A percentile compares a stretch with the other conserved stretches of the same genome.
Conservation (phyloP, 2,329 filamentous ascomycete genomes). For the Hypoxylon sp. region DNA sequence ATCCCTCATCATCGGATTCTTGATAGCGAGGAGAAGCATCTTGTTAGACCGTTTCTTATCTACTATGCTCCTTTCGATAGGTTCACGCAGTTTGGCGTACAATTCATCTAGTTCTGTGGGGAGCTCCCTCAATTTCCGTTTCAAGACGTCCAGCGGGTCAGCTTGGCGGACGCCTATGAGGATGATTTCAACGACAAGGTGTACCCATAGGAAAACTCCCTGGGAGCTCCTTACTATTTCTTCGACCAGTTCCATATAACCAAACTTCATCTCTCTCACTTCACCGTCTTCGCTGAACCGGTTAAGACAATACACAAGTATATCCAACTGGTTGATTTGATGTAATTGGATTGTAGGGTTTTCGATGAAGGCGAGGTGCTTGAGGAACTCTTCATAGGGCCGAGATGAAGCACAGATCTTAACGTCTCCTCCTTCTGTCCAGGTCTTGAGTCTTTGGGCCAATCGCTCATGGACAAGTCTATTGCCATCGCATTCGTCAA, state of each 20-base stretch:
- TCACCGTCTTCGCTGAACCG: background rate
- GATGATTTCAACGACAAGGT: background rate
- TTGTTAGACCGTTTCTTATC: background rate
- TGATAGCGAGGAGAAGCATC: background rate
- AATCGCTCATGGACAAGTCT: background rate
- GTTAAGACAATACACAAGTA: background rate
- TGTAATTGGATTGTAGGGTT: background rate
- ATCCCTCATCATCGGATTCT: too few species aligned
- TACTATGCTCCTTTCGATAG: background rate
- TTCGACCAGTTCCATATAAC: background rate
- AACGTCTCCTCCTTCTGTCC: slow-evolving; percentile 4
- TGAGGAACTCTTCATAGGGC: background rate
- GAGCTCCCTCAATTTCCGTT: background rate
- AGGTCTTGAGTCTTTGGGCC: background rate
- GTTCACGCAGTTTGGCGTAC: background rate
- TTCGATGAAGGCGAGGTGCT: background rate
- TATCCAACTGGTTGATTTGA: slow-evolving; percentile 3
- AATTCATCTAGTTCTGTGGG: background rate
- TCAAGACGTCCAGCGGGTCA: background rate
- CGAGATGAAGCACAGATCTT: slow-evolving; percentile 6
- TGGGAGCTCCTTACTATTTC: slow-evolving; percentile 1
- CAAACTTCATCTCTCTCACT: background rate
- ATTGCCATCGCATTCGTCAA: background rate
- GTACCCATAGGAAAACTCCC: slow-evolving; percentile 16
- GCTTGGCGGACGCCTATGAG: background rate